Percentiles rank a stretch among this genome's conserved stretches.
Conservation (phyloP, 805 yeast species). For the Wickerhamia fluorescens region DNA sequence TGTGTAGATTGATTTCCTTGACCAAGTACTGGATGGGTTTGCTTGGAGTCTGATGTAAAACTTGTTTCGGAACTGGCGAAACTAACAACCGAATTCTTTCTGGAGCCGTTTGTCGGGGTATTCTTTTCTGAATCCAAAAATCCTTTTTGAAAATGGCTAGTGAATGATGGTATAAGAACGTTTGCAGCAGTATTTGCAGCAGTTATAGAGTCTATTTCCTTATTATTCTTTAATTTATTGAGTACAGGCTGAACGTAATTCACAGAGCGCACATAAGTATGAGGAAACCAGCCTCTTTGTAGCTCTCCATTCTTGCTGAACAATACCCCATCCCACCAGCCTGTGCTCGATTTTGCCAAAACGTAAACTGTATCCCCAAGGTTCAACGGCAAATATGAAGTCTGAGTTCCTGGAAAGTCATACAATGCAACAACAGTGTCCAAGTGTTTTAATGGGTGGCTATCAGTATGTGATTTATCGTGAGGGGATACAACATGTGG, state of each 20-base stretch:
- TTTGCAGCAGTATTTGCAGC: slow-evolving; percentile 43
- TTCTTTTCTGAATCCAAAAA: slow-evolving; percentile 26
- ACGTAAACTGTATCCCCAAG: slow-evolving; percentile 72
- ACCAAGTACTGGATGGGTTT: slow-evolving; percentile 6
- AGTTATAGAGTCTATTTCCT: slow-evolving; percentile 36
- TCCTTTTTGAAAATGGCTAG: slow-evolving; percentile 30
- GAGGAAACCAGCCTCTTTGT: slow-evolving; percentile 82
- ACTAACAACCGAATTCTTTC: slow-evolving; percentile 45
- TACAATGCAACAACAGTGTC: slow-evolving; percentile 56
- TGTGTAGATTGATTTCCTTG: slow-evolving; percentile 2
- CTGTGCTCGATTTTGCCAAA: slow-evolving; percentile 50
- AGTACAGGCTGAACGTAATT: slow-evolving; percentile 37
- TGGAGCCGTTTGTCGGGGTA: slow-evolving; percentile 22
- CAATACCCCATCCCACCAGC: slow-evolving; percentile 86
- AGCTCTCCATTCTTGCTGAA: slow-evolving; percentile 28
- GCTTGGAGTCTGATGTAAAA: slow-evolving; percentile 16
- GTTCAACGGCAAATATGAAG: slow-evolving; percentile 44
- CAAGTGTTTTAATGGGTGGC: slow-evolving; percentile 29
- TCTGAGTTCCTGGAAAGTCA: slow-evolving; percentile 47
- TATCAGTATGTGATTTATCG: slow-evolving; percentile 11
- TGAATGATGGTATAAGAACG: slow-evolving; percentile 36
- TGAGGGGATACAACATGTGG: slow-evolving; percentile 33
- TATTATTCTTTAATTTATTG: slow-evolving; percentile 29
- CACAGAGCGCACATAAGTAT: slow-evolving; percentile 46
- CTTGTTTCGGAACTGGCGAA: slow-evolving; percentile 40